These are phyloP conservation scores for Sporobolomyces roseus DNA, from an alignment of 768 basidiomycete species.

Conservation along the genomic window DNA sequence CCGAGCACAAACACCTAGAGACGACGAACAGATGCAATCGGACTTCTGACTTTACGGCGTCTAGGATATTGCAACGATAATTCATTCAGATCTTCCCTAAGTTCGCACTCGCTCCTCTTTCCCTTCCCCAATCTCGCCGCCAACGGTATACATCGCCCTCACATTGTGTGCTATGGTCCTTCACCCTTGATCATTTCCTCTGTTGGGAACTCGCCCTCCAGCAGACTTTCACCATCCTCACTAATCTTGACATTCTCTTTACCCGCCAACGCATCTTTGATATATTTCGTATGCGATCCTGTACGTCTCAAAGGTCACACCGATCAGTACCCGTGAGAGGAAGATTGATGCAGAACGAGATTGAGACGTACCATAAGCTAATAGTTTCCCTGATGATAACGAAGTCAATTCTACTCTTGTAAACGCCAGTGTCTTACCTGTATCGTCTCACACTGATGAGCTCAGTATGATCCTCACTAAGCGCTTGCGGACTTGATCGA, in stretches of 20 bases:
- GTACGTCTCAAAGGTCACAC: neutral
- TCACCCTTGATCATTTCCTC: too few relatives aligned
- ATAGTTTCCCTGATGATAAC: slow-evolving; percentile 34
- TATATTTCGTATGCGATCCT: slow-evolving; percentile 44
- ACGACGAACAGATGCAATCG: too few relatives aligned
- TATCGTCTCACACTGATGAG: neutral
- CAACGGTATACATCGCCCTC: too few relatives aligned
- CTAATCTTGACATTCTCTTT: slow-evolving; percentile 38
- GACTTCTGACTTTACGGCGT: too few relatives aligned
- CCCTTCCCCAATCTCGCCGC: too few relatives aligned
- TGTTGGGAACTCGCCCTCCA: slow-evolving; percentile 26
- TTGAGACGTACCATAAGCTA: slow-evolving; percentile 32
- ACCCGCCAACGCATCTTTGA: slow-evolving; percentile 36
- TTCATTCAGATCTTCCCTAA: too few relatives aligned
- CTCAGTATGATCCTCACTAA: too few relatives aligned
- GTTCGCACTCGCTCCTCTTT: too few relatives aligned
- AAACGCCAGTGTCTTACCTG: slow-evolving; percentile 43
- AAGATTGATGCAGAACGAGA: neutral
- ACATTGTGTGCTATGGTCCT: too few relatives aligned
- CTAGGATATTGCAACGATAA: too few relatives aligned
- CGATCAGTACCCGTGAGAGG: neutral
- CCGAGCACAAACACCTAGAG: too few relatives aligned
- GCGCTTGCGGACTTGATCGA: too few relatives aligned
- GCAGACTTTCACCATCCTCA: slow-evolving; percentile 37
- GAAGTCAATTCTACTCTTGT: slow-evolving; percentile 37